A percentile compares a stretch with the other conserved stretches of the same genome.
These are phyloP conservation scores for Sugiyamaella boreocaroliniensis DNA, from an alignment of 805 yeast species.

Conservation along the genomic window DNA sequence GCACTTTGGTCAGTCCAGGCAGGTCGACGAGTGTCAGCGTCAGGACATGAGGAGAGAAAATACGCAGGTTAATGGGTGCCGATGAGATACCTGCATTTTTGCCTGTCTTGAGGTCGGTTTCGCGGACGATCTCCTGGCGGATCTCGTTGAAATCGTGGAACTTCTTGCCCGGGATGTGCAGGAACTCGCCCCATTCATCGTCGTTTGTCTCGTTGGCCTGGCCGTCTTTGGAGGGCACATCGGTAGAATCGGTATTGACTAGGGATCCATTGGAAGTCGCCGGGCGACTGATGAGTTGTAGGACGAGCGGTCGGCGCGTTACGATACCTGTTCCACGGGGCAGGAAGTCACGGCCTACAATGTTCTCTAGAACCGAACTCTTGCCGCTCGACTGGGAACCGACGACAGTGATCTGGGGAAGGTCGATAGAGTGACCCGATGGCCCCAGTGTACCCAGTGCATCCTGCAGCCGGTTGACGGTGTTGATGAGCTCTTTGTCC, in stretches of 20 bases:
- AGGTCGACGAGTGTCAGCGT: constrained; percentile 92
- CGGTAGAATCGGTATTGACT: constrained; percentile 15
- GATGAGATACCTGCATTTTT: constrained; percentile 79
- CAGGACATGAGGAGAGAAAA: constrained; percentile 89
- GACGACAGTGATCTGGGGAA: constrained; percentile 84
- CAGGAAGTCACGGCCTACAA: constrained; percentile 84
- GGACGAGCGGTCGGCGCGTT: constrained; percentile 76
- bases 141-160: constrained; percentile 85
- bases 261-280: constrained; percentile 26
- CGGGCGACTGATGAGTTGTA: constrained; percentile 72
- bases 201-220: constrained; percentile 23
- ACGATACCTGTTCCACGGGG: constrained; percentile 91
- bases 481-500: constrained; percentile 75
- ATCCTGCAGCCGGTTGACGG: constrained; percentile 78
- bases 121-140: constrained; percentile 81
- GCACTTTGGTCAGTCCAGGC: constrained; percentile 97
- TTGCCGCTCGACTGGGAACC: constrained; percentile 90
- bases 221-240: constrained; percentile 9
- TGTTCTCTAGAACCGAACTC: constrained; percentile 82
- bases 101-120: constrained; percentile 76
- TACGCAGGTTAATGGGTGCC: constrained; percentile 86
- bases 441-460: constrained; percentile 92
- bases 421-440: constrained; percentile 77
- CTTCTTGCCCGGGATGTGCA: constrained; percentile 84
- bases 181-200: constrained; percentile 94